Percentiles rank a stretch among this genome's conserved stretches.
phyloP scores from a whole-genome alignment of 2,329 filamentous ascomycete species.

The Aspergillus brunneoviolaceus region DNA sequence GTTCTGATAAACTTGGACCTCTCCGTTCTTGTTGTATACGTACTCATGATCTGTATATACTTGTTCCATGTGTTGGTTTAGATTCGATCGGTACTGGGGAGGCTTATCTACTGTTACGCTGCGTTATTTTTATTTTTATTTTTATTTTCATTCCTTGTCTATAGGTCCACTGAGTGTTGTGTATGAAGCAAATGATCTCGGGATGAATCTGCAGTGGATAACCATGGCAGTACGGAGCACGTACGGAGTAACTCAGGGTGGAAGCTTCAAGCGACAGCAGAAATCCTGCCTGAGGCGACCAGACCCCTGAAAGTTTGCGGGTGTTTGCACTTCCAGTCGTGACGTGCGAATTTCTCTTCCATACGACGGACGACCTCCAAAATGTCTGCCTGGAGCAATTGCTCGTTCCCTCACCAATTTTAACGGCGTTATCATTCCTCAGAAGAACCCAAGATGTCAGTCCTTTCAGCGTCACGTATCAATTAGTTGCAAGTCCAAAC shows the following conservation, averaged over 20 bases:
- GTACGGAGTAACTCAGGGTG: too few relatives aligned
- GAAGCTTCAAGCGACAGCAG: not conserved
- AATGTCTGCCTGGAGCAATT: not conserved
- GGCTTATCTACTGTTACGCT: not conserved
- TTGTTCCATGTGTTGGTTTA: not conserved
- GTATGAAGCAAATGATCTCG: not conserved
- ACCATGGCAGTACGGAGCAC: not conserved
- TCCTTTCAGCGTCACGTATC: too few relatives aligned
- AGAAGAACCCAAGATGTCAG: too few relatives aligned
- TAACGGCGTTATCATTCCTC: not conserved
- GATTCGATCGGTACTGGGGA: not conserved
- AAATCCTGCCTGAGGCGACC: not conserved
- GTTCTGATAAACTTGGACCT: not conserved
- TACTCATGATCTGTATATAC: constrained; percentile 4
- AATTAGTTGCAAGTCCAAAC: too few relatives aligned
- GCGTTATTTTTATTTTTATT: too few relatives aligned
- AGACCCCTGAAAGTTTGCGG: not conserved
- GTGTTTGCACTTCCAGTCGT: not conserved
- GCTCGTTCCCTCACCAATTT: not conserved
- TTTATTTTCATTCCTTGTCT: not conserved
- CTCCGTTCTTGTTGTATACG: not conserved
- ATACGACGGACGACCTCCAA: not conserved
- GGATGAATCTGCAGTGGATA: not conserved
- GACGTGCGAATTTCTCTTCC: not conserved
- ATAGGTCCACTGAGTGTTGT: too few relatives aligned